phyloP scores from a whole-genome alignment of 352 stramenopile genomes.

The Phytopythium cucurbitacearum region DNA sequence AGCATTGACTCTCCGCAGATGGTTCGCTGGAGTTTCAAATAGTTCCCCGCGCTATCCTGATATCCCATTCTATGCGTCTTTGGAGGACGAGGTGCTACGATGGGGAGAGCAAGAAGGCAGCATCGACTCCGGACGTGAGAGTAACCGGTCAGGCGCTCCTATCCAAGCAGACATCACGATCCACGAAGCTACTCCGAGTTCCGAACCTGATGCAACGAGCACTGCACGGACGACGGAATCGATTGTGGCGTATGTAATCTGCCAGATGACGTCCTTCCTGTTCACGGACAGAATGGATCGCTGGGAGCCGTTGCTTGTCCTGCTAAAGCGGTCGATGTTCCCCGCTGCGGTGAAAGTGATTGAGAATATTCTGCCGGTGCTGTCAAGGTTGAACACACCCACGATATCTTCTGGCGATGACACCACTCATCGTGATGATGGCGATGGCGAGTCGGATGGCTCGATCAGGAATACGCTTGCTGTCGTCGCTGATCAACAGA shows the following conservation, averaged over 20 bases:
- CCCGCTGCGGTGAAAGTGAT: conserved; percentile 62
- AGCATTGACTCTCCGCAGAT: conserved; percentile 66
- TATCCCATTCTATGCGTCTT: conserved; percentile 52
- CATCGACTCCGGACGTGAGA: background rate
- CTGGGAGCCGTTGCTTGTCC: conserved; percentile 72
- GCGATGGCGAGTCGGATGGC: conserved; percentile 2
- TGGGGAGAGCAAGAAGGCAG: background rate
- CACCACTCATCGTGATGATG: conserved; percentile 4
- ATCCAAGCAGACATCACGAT: conserved; percentile 10
- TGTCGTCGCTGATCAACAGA: conserved; percentile 39
- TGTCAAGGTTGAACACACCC: conserved; percentile 47
- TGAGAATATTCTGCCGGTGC: conserved; percentile 64
- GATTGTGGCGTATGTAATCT: conserved; percentile 85
- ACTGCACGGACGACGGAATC: conserved; percentile 66
- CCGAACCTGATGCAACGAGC: conserved; percentile 10
- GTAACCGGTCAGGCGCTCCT: background rate
- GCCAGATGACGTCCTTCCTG: conserved; percentile 73
- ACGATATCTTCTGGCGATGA: conserved; percentile 8
- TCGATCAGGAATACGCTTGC: background rate
- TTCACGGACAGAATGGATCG: conserved; percentile 74
- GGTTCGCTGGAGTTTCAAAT: conserved; percentile 48
- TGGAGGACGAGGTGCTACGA: conserved; percentile 30
- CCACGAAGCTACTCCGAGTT: background rate
- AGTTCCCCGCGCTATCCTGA: conserved; percentile 1
- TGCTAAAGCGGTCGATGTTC: conserved; percentile 66